Conservation (phyloP, 306 rosid genomes). For the Vicia villosa region DNA sequence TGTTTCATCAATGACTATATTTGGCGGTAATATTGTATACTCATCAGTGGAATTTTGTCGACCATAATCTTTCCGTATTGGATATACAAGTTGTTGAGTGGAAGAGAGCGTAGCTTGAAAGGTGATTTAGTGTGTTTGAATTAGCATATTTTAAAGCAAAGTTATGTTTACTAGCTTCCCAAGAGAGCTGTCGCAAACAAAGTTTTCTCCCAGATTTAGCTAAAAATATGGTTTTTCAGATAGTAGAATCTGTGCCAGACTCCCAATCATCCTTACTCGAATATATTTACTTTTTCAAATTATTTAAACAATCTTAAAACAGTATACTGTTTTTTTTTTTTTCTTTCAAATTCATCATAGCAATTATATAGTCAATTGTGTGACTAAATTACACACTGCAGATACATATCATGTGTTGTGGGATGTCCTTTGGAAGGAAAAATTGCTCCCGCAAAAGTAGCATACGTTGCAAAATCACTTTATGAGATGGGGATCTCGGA, state of each 20-base stretch:
- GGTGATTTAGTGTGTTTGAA: conserved; percentile 4
- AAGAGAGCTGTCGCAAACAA: not conserved
- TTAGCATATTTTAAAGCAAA: not conserved
- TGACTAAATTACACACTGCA: conserved; percentile 31
- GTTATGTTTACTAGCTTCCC: not conserved
- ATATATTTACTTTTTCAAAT: conserved; percentile 15
- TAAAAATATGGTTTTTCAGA: conserved; percentile 12
- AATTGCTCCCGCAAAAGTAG: conserved; percentile 75
- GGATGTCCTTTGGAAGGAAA: conserved; percentile 92
- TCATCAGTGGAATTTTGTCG: not conserved
- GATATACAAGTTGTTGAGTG: conserved; percentile 15
- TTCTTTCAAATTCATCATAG: conserved; percentile 22
- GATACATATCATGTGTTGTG: conserved; percentile 91
- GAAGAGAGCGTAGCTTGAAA: conserved; percentile 6
- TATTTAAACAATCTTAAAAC: conserved; percentile 20
- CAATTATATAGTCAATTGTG: conserved; percentile 24
- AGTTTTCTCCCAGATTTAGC: not conserved
- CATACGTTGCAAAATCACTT: conserved; percentile 82
- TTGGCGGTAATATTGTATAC: conserved; percentile 16
- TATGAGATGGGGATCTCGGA: conserved; percentile 83
- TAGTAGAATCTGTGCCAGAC: conserved; percentile 9
- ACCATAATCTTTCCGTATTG: conserved; percentile 12
- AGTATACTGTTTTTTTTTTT: conserved; percentile 10
- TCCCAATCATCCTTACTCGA: conserved; percentile 3
- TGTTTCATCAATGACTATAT: not conserved